Evolutionary conservation across 768 basidiomycete species (phyloP), one percentile per base, ranked within the genome.

Genomic region (Boletus pseudo-olivaceus): DNA sequence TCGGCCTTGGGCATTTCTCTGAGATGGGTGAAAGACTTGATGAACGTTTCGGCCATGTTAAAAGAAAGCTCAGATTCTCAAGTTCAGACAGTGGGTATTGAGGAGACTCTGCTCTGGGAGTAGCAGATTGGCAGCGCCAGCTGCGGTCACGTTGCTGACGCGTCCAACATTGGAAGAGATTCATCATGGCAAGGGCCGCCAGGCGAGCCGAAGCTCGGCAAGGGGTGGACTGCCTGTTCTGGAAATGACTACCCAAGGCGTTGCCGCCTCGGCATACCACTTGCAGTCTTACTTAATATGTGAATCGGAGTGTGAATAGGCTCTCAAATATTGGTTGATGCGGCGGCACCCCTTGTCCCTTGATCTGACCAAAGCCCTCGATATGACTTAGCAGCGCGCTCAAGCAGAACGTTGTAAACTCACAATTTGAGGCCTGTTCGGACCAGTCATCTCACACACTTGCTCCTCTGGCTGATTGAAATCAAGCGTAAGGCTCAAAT

Each of bases 21-120:
- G 57, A 93, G 78, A 67, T 90, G 84, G 19, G 84, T 84, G 58
- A 87, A 86, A 0, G 86, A 80, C 61, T 81, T 75, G 55, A 90
- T 79, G 61, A 82, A 84, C 23, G 71, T 71, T 39, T 87, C 76
- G 17, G 81, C 61, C 84, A 85, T 86, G 54, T 38, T 35, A 29
- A 49, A 27, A 30, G 34, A 37, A 43, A 34, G 44, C 37, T 43
- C 27, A 4, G 15, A 37, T 43, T 27, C 23, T 46, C 29, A 11
- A 33, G 39, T 33, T 39, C 27, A 23, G 23, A 19, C 30, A 11
- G 19, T 11, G 19, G 29, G 48, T 35, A 47, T 35, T n/a, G 39
- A 44, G 10, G 30, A 32, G 7, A 26, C 17, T 23, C 44, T 26
- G 27, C 7, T 6, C n/a, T 40, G 37, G 19, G 33, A 7, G 37